Evolutionary conservation across 75 land plant genomes (phyloP).

Genomic region (Adiantum capillusveneris): DNA sequence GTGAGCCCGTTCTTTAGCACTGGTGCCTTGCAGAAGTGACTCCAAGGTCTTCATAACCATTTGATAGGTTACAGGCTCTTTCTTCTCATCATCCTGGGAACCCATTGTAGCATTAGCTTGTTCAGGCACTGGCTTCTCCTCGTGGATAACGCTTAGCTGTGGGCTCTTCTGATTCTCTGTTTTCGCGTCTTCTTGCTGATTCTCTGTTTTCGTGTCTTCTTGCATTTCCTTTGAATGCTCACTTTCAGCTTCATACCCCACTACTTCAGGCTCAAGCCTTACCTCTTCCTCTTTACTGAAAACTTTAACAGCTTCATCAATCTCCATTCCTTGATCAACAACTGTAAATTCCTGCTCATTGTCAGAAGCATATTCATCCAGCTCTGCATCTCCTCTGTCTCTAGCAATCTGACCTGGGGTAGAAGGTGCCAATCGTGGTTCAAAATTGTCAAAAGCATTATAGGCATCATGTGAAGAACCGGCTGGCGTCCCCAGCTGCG

Average conservation of each 20-base stretch:
- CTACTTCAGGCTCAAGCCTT: background rate
- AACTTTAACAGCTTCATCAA: background rate
- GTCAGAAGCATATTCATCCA: background rate
- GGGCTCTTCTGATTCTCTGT: too few species aligned
- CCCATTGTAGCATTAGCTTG: background rate
- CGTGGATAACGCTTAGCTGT: too few species aligned
- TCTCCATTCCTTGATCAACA: slow-evolving; percentile 1
- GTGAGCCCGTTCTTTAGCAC: slow-evolving; percentile 4
- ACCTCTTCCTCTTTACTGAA: background rate
- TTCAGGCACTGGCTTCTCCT: too few species aligned
- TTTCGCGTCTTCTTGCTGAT: background rate
- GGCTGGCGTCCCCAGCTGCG: slow-evolving; percentile 1
- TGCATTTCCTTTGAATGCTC: background rate
- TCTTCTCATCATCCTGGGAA: background rate
- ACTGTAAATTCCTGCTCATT: slow-evolving; percentile 3
- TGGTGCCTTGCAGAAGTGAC: slow-evolving; percentile 1
- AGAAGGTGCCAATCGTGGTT: background rate
- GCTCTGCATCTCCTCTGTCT: background rate
- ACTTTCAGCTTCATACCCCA: background rate
- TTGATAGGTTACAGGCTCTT: slow-evolving; percentile 1
- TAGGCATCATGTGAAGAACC: background rate
- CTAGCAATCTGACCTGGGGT: background rate
- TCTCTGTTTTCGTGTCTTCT: background rate
- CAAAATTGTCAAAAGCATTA: background rate
- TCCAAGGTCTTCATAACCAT: slow-evolving; percentile 1